Evolutionary conservation across 345 rosid genomes (phyloP), one percentile per base, ranked within the genome.

Genomic region (Raphanus sativus): DNA sequence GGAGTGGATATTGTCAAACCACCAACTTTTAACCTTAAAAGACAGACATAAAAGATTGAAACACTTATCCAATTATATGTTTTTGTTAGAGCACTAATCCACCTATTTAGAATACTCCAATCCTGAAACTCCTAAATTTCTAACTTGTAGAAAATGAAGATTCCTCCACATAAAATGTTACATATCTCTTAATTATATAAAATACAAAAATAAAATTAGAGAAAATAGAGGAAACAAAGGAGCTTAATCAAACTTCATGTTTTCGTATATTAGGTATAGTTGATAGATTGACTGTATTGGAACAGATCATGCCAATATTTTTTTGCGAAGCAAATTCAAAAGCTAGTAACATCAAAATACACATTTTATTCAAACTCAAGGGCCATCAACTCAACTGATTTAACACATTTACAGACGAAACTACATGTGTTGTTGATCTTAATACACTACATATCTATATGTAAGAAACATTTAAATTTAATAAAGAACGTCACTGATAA

Each of bases 1-100:
- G 60, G 72, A 58, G 77, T 66, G 71, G 52, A 42, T 30, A 73
- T 79, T 79, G 65, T 68, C 82, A 73, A 78, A 78, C 71, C 71
- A 77, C 68, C 45, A 48, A 32, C 16, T 26, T 67, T 45, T 28
- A 42, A 42, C 25, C 73, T n/a, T 11, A 48, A 48, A 4, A 48
- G 55, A 48, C 55, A n/a, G 55, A 48, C n/a, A 48, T 48, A 48
- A 61, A 15, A 73, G 16, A n/a, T 28, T 50, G 59, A 61, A 73
- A 67, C 48, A 73, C 30, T 28, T 70, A 50, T 62, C 33, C 54
- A 48, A 42, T 42, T 42, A 12, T 42, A 42, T 42, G 52, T 42
- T 42, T 12, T 42, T 40, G n/a, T 42, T 42, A 42, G 15, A 42
- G 10, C 52, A 42, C 15, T 42, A 42, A 42, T 42, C 52, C 7